Percentiles rank a stretch among this genome's conserved stretches.
Conservation (phyloP, 2,329 filamentous ascomycete species). For the Chaetomium sp. region DNA sequence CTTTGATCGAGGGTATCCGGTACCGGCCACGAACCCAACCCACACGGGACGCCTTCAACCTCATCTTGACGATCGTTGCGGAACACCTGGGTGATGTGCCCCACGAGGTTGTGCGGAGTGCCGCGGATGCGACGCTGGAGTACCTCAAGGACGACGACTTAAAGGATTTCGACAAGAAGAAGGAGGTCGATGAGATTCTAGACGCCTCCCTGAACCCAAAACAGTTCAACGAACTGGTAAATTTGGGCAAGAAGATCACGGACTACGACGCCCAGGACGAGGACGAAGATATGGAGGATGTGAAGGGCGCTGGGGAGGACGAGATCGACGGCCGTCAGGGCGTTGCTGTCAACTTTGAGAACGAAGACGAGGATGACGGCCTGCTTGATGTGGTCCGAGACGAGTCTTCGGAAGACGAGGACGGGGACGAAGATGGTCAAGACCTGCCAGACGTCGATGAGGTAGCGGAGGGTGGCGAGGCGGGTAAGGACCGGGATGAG, state of each 20-base stretch:
- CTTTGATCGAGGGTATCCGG: constrained; percentile 81
- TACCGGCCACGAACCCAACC: constrained; percentile 89
- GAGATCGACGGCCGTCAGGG: constrained; percentile 93
- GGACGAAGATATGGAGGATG: constrained; percentile 77
- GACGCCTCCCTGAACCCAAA: constrained; percentile 77
- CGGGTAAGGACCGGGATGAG: constrained; percentile 40
- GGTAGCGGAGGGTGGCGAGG: constrained; percentile 44
- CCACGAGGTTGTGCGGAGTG: constrained; percentile 85
- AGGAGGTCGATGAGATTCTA: constrained; percentile 88
- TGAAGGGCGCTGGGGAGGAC: constrained; percentile 55
- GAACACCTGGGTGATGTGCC: constrained; percentile 87
- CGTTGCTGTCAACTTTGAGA: constrained; percentile 94
- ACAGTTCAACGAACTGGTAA: constrained; percentile 94
- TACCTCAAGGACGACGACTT: constrained; percentile 90
- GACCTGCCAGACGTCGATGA: constrained; percentile 51
- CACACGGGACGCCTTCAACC: constrained; percentile 86
- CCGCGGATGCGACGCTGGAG: constrained; percentile 85
- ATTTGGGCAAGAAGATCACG: constrained; percentile 96
- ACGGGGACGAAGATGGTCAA: constrained; percentile 51
- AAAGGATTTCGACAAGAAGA: constrained; percentile 98
- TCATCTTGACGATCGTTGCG: constrained; percentile 87
- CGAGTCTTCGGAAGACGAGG: constrained; percentile 76
- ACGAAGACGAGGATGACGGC: constrained; percentile 74
- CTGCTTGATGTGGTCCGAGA: constrained; percentile 83
- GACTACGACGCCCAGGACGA: constrained; percentile 97